A percentile compares a stretch with the other conserved stretches of the same genome.
These are phyloP conservation scores for Chlorokybus atmophyticus DNA, from an alignment of 139 green algal genomes.

Conservation along the genomic window DNA sequence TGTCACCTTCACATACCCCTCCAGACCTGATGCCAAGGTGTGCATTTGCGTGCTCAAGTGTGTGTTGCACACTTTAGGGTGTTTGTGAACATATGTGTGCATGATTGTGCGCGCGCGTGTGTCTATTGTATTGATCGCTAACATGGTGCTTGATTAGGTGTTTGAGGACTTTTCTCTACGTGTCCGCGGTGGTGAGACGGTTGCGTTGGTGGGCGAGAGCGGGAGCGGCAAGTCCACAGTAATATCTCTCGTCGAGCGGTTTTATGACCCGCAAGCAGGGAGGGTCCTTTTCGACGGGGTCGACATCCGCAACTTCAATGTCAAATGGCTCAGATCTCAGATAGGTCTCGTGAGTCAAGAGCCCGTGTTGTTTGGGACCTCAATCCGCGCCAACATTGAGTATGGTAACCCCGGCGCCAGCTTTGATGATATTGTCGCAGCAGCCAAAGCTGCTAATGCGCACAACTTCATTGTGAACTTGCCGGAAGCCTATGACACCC, in stretches of 20 bases:
- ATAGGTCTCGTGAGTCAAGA: conserved; percentile 80
- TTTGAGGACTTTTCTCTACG: background rate
- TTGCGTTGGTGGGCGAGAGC: conserved; percentile 74
- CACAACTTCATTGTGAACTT: conserved; percentile 52
- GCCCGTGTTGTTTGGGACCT: conserved; percentile 53
- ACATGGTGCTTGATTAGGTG: background rate
- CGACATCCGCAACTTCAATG: conserved; percentile 56
- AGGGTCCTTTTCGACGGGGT: conserved; percentile 58
- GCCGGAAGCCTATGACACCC: conserved; percentile 53
- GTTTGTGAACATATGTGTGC: background rate
- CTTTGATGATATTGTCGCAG: conserved; percentile 25
- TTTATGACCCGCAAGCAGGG: conserved; percentile 64
- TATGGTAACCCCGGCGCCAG: conserved; percentile 24
- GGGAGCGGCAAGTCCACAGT: conserved; percentile 84
- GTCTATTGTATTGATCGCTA: background rate
- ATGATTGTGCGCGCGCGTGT: background rate
- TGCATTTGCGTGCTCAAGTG: background rate
- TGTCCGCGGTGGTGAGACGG: conserved; percentile 52
- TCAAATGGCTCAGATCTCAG: conserved; percentile 56
- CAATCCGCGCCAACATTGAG: conserved; percentile 33
- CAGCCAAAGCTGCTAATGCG: conserved; percentile 46
- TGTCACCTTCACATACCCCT: conserved; percentile 68
- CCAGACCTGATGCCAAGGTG: conserved; percentile 24
- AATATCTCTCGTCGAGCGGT: conserved; percentile 71
- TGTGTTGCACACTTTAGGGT: background rate